Evolutionary conservation across 768 basidiomycete species (phyloP).

Genomic region (Saitozyma podzolica): DNA sequence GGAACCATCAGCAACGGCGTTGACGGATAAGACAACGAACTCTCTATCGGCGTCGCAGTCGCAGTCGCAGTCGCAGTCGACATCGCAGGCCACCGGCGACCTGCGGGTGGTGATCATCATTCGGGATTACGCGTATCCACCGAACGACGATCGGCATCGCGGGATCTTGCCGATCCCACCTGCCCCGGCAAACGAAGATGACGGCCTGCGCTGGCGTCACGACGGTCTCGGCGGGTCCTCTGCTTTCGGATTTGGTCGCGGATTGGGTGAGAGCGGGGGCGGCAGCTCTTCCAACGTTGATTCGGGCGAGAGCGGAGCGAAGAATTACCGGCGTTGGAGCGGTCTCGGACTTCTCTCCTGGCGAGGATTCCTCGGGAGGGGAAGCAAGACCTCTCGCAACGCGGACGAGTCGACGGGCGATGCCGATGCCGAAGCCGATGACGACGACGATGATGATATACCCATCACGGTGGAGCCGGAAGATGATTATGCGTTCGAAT

Average conservation of each 20-base stretch:
- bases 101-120: slow-evolving; percentile 16
- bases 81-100: too few relatives aligned
- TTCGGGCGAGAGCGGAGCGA: background rate
- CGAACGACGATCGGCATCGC: slow-evolving; percentile 27
- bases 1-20: too few relatives aligned
- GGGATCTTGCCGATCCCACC: slow-evolving; percentile 16
- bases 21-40: too few relatives aligned
- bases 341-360: background rate
- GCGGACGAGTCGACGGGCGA: background rate
- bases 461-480: background rate
- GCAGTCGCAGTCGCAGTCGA: too few relatives aligned
- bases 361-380: background rate
- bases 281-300: background rate
- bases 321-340: background rate
- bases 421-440: slow-evolving; percentile 7
- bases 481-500: slow-evolving; percentile 10
- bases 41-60: too few relatives aligned
- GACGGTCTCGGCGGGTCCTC: background rate
- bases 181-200: slow-evolving; percentile 2
- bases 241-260: background rate
- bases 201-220: background rate
- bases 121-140: slow-evolving; percentile 35
- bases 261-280: background rate
- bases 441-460: slow-evolving; percentile 18
- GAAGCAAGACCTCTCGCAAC: background rate